phyloP scores from a whole-genome alignment of 169 alveolate species.

The Cryptosporidium tyzzeri region DNA sequence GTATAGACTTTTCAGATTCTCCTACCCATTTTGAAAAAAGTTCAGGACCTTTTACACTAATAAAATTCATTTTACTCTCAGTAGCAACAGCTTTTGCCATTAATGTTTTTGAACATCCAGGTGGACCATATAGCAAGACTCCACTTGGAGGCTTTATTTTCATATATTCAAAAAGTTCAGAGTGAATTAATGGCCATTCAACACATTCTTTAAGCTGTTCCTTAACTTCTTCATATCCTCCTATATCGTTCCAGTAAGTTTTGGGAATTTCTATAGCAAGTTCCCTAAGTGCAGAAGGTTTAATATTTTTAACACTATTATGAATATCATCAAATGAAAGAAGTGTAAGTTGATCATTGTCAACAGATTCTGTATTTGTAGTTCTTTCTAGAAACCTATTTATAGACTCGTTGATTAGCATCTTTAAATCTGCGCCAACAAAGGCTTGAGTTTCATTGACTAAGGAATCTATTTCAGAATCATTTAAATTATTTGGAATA shows the following conservation, averaged over 20 bases:
- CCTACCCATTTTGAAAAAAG: conserved; percentile 98
- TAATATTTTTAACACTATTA: conserved; percentile 70
- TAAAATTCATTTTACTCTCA: conserved; percentile 96
- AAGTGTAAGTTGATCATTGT: not conserved
- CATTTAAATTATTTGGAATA: conserved; percentile 78
- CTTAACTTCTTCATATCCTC: conserved; percentile 97
- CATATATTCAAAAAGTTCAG: conserved; percentile 88
- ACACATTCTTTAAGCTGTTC: conserved; percentile 93
- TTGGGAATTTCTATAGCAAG: conserved; percentile 93
- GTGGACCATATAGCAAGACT: conserved; percentile 99
- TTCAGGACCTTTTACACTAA: conserved; percentile 99
- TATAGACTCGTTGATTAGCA: conserved; percentile 82
- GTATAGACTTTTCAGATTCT: conserved; percentile 96
- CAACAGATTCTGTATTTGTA: not conserved
- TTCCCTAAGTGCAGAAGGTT: conserved; percentile 82
- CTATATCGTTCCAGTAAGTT: conserved; percentile 97
- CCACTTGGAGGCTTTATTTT: conserved; percentile 95
- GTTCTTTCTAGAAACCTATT: conserved; percentile 8
- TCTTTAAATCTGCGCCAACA: conserved; percentile 88
- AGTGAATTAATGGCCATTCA: conserved; percentile 97
- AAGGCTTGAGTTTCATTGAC: conserved; percentile 86
- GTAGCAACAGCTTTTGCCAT: conserved; percentile 99
- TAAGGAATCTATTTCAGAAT: conserved; percentile 76
- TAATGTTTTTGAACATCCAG: conserved; percentile 99
- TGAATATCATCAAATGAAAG: conserved; percentile 67